These are phyloP conservation scores for Stagonosporopsis vannaccii DNA, from an alignment of 2,329 filamentous ascomycete species.

Conservation along the genomic window DNA sequence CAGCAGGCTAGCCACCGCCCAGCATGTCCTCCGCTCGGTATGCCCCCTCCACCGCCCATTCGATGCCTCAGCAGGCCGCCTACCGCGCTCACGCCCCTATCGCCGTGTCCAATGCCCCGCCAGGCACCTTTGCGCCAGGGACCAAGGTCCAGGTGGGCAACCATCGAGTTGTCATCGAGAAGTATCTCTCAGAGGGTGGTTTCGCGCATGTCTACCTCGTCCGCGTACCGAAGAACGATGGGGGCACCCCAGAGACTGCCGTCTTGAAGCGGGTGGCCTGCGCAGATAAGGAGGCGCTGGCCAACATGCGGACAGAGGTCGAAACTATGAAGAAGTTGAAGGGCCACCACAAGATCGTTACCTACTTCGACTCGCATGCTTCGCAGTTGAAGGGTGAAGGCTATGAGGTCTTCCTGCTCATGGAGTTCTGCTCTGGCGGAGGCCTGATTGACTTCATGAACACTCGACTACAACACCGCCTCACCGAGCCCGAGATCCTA, in stretches of 20 bases:
- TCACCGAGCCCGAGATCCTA: constrained; percentile 97
- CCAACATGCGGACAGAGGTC: constrained; percentile 96
- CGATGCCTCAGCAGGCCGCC: constrained; percentile 47
- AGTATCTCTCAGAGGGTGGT: constrained; percentile 96
- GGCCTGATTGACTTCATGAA: constrained; percentile 99
- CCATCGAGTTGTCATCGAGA: constrained; percentile 92
- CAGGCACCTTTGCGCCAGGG: constrained; percentile 86
- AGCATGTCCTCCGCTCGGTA: constrained; percentile 51
- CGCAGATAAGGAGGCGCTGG: constrained; percentile 91
- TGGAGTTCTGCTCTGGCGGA: constrained; percentile 96
- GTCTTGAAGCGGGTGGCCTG: constrained; percentile 96
- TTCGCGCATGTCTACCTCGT: constrained; percentile 99
- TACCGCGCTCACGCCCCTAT: constrained; percentile 43
- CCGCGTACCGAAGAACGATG: constrained; percentile 73
- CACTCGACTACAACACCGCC: constrained; percentile 90
- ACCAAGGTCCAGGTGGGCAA: constrained; percentile 96
- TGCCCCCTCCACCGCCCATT: constrained; percentile 43
- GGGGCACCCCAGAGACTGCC: constrained; percentile 80
- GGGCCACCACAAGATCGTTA: constrained; percentile 94
- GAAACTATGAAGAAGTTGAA: constrained; percentile 99
- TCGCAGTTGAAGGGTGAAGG: constrained; percentile 91
- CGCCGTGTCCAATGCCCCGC: constrained; percentile 49
- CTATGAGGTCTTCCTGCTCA: constrained; percentile 97
- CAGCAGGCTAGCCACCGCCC: constrained; percentile 43
- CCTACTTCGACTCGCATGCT: constrained; percentile 97